Base-by-base conservation (phyloP, 768 basidiomycete genomes). In the Holtermanniella nyarrowii region DNA sequence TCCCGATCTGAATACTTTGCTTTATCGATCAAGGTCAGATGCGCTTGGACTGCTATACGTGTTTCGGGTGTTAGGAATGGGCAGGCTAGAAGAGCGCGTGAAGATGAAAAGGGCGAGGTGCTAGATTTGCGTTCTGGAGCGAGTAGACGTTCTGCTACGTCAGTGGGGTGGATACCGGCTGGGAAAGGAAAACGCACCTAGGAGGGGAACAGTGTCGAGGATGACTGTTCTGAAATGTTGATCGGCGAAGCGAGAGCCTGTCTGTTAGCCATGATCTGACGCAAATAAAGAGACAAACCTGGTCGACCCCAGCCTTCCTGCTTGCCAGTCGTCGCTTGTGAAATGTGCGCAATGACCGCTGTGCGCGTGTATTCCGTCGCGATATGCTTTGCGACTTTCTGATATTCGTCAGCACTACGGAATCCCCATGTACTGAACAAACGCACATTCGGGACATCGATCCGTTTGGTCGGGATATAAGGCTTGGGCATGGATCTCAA, bases 251-350 rank as follows among this genome's bases (percentile, higher is more conserved):
- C 58, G 60, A 0, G 63, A 59, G 7, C 60, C 64, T 66, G 26
- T 39, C n/a, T 18, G 22, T n/a, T 16, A 24, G 4, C 24, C 47
- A 12, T 39, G 47, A 18, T 13, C 27, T 12, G 26, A 4, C 25
- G 37, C 14, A 18, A 20, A 24, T n/a, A 40, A 44, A 16, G 14
- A 5, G 11, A 62, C 63, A 39, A 16, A 61, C 70, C 68, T 23
- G 70, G 71, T 49, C 65, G 37, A 5, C 71, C 71, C 71, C 71
- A 72, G 20, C 71, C 71, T 56, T 70, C 69, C 43, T 72, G 71
- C 22, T 59, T 50, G 1, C 63, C 65, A 25, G 60, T 63, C 3
- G 71, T 72, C 12, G 71, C 68, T 50, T 72, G 71, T 4, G 65
- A 66, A 23, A 72, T 65, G 49, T 72, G 65, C 11, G 71, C 69